Evolutionary conservation across 1,139 yeast genomes (phyloP).

Genomic region (Blastobotrys ciferrii): DNA sequence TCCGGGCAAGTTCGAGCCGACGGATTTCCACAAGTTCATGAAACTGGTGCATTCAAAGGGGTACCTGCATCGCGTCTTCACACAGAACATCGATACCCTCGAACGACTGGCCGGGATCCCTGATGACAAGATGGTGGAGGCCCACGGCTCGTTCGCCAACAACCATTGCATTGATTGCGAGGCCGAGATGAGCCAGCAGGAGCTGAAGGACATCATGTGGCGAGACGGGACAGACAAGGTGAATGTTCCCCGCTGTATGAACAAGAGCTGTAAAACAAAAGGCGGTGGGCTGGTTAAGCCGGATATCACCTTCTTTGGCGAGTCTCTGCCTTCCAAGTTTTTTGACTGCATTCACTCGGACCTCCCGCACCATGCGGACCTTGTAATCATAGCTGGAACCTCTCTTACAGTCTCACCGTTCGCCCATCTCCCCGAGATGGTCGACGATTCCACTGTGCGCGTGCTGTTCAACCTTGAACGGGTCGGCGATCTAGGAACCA

Average conservation of each 20-base stretch:
- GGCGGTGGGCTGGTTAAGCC: constrained; percentile 75
- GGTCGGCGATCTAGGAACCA: constrained; percentile 63
- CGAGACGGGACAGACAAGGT: constrained; percentile 22
- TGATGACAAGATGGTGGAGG: constrained; percentile 69
- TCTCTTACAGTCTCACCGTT: constrained; percentile 87
- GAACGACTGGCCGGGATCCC: constrained; percentile 81
- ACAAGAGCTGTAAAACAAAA: constrained; percentile 35
- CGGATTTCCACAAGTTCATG: constrained; percentile 74
- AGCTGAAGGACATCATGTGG: constrained; percentile 48
- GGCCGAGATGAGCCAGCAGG: constrained; percentile 50
- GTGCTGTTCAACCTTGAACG: constrained; percentile 69
- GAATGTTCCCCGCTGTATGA: constrained; percentile 56
- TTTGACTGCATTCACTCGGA: constrained; percentile 61
- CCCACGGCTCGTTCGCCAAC: constrained; percentile 89
- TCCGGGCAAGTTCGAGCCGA: constrained; percentile 85
- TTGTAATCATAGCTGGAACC: constrained; percentile 90
- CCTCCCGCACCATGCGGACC: constrained; percentile 49
- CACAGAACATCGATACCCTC: constrained; percentile 90
- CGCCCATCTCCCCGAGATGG: constrained; percentile 74
- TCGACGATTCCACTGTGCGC: constrained; percentile 49
- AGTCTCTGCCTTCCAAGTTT: constrained; percentile 67
- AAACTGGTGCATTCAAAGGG: constrained; percentile 63
- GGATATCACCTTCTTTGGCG: constrained; percentile 91
- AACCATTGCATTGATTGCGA: constrained; percentile 81
- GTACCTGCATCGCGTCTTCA: constrained; percentile 65